phyloP scores from a whole-genome alignment of 208 protist species.

The Angomonas ambiguus region DNA sequence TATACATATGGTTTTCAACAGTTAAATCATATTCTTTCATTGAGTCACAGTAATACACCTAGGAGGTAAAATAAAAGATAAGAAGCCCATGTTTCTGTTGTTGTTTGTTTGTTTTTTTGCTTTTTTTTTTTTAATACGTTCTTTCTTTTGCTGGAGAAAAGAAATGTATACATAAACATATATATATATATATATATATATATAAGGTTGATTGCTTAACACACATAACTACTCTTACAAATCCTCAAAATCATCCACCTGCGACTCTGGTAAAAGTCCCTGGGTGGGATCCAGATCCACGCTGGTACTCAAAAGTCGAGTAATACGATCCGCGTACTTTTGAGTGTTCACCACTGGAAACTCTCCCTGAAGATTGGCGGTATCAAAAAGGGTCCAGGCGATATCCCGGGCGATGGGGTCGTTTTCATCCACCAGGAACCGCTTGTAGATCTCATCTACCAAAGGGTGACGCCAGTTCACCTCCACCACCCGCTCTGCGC shows the following conservation, averaged over 20 bases:
- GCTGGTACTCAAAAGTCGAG: slow-evolving; percentile 82
- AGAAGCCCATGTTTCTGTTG: slow-evolving; percentile 9
- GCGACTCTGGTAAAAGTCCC: slow-evolving; percentile 41
- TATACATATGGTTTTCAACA: too few relatives aligned
- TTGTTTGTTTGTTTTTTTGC: slow-evolving; percentile 14
- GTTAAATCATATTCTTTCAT: too few relatives aligned
- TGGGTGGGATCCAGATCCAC: slow-evolving; percentile 76
- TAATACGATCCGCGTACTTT: slow-evolving; percentile 79
- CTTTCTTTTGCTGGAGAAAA: slow-evolving; percentile 1
- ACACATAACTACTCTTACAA: background rate
- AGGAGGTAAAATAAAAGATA: slow-evolving; percentile 9
- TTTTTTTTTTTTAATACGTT: slow-evolving; percentile 6
- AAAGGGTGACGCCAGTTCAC: slow-evolving; percentile 98
- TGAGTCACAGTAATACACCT: too few relatives aligned
- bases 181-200: background rate
- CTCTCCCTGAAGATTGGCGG: slow-evolving; percentile 90
- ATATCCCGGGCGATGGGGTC: slow-evolving; percentile 88
- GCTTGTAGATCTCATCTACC: slow-evolving; percentile 89
- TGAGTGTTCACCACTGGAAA: slow-evolving; percentile 87
- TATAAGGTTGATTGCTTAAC: slow-evolving; percentile 8
- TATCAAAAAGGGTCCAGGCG: slow-evolving; percentile 95
- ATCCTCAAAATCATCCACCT: slow-evolving; percentile 28
- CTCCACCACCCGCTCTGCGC: slow-evolving; percentile 93
- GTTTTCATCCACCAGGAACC: slow-evolving; percentile 76
- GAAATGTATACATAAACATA: too few relatives aligned